Conservation (phyloP, 768 basidiomycete species). For the Lyophyllum atratum region DNA sequence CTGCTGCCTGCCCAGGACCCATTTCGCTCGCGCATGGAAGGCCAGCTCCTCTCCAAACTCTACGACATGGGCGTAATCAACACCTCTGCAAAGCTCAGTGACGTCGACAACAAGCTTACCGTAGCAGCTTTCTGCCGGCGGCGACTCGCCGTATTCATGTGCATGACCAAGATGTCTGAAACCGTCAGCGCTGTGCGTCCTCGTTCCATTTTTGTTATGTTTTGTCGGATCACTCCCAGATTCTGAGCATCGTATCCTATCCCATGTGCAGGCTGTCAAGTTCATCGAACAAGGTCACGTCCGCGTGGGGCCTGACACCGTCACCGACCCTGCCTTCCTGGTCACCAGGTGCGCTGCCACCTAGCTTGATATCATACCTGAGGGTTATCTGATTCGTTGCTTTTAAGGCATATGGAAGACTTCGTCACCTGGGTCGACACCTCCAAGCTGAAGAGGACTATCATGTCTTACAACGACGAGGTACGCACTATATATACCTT, state of each 20-base stretch:
- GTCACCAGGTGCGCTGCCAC: conserved; percentile 69
- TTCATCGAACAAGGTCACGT: conserved; percentile 99
- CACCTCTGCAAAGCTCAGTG: conserved; percentile 84
- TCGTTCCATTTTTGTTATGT: not conserved
- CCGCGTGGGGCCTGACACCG: conserved; percentile 92
- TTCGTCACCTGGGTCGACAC: conserved; percentile 99
- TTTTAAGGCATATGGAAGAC: conserved; percentile 94
- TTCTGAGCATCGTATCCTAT: conserved; percentile 1
- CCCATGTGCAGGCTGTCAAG: conserved; percentile 75
- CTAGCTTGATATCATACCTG: not conserved
- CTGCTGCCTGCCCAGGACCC: conserved; percentile 89
- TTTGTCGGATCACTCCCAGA: conserved; percentile 4
- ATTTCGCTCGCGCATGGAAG: conserved; percentile 82
- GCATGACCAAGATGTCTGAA: conserved; percentile 92
- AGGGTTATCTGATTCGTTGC: not conserved
- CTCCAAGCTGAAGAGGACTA: conserved; percentile 92
- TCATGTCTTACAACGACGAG: conserved; percentile 97
- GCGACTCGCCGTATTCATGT: conserved; percentile 90
- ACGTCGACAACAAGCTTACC: conserved; percentile 95
- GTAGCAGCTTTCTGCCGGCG: conserved; percentile 94
- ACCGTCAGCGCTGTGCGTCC: conserved; percentile 86
- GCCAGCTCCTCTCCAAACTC: conserved; percentile 86
- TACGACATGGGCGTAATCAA: conserved; percentile 97
- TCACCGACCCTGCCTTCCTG: conserved; percentile 95
- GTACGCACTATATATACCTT: conserved; percentile 34